A percentile compares a stretch with the other conserved stretches of the same genome.
phyloP scores from a whole-genome alignment of 352 stramenopile genomes.

The Thalassiosira mediterranea region DNA sequence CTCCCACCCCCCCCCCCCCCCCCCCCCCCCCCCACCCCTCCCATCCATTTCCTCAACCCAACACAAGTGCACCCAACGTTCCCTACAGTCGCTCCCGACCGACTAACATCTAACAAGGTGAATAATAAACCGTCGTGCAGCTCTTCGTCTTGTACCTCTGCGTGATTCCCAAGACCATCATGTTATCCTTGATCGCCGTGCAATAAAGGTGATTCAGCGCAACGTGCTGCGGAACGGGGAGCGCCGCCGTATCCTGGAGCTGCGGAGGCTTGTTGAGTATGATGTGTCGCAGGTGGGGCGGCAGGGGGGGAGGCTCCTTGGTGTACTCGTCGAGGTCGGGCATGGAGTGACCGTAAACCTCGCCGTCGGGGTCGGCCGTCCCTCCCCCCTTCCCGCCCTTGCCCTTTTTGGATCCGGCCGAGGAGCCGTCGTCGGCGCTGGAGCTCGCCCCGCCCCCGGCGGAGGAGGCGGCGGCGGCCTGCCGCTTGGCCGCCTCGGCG shows the following conservation, averaged over 20 bases:
- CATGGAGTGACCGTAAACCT: slow-evolving; percentile 94
- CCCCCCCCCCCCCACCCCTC: too few species aligned
- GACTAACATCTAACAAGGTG: slow-evolving; percentile 74
- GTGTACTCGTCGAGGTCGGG: slow-evolving; percentile 99
- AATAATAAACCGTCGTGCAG: slow-evolving; percentile 98
- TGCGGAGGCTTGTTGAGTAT: slow-evolving; percentile 99
- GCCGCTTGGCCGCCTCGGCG: slow-evolving; percentile 26
- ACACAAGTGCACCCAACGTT: too few species aligned
- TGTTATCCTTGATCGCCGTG: slow-evolving; percentile 94
- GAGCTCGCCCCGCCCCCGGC: slow-evolving; percentile 7
- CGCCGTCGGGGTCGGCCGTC: slow-evolving; percentile 82
- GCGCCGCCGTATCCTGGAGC: slow-evolving; percentile 91
- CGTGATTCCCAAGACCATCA: slow-evolving; percentile 99
- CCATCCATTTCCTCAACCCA: too few species aligned
- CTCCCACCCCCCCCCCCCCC: too few species aligned
- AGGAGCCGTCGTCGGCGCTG: background rate
- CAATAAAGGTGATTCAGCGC: slow-evolving; percentile 99
- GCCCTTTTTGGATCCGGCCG: background rate
- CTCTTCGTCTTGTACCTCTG: slow-evolving; percentile 97
- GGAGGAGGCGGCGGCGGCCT: slow-evolving; percentile 5
- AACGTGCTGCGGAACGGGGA: slow-evolving; percentile 97
- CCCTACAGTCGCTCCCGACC: too few species aligned
- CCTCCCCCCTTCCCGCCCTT: slow-evolving; percentile 19
- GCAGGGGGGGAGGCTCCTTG: slow-evolving; percentile 97
- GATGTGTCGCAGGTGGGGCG: slow-evolving; percentile 98